Percentiles rank a stretch among this genome's conserved stretches.
phyloP scores from a whole-genome alignment of 768 basidiomycete genomes.

The Phanerochaete carnosa region DNA sequence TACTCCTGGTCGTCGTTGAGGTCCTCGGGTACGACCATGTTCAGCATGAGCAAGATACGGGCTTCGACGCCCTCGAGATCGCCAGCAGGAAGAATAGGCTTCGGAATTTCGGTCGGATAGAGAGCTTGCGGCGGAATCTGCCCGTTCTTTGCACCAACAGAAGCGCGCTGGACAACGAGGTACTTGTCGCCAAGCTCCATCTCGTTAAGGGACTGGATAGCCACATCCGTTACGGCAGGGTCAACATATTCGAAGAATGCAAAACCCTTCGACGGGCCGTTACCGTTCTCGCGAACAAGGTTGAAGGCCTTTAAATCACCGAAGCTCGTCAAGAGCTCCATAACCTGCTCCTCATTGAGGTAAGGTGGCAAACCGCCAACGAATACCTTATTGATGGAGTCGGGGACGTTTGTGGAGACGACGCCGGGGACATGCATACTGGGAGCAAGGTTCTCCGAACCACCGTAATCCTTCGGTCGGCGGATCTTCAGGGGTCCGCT shows the following conservation, averaged over 20 bases:
- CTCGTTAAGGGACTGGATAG: conserved; percentile 92
- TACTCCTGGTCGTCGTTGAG: conserved; percentile 89
- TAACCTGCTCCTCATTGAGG: conserved; percentile 97
- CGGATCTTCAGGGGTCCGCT: conserved; percentile 96
- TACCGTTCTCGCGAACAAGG: conserved; percentile 91
- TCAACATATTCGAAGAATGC: conserved; percentile 99
- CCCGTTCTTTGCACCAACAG: conserved; percentile 84
- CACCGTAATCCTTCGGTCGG: conserved; percentile 95
- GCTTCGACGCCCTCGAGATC: conserved; percentile 51
- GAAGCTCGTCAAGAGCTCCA: conserved; percentile 95
- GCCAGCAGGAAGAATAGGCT: conserved; percentile 85
- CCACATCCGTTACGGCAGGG: conserved; percentile 83
- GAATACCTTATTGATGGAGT: conserved; percentile 97
- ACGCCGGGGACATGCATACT: conserved; percentile 88
- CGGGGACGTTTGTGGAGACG: conserved; percentile 95
- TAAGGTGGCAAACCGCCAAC: conserved; percentile 95
- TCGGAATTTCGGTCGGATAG: conserved; percentile 78
- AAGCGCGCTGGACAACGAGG: conserved; percentile 95
- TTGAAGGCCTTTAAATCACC: conserved; percentile 98
- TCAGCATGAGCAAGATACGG: conserved; percentile 93
- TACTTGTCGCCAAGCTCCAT: conserved; percentile 97
- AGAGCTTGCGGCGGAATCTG: conserved; percentile 60
- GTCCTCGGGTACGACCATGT: conserved; percentile 97
- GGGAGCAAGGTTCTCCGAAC: conserved; percentile 56
- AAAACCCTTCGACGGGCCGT: conserved; percentile 91